Evolutionary conservation across 2,329 filamentous ascomycete genomes (phyloP).

Genomic region (Capronia americana): DNA sequence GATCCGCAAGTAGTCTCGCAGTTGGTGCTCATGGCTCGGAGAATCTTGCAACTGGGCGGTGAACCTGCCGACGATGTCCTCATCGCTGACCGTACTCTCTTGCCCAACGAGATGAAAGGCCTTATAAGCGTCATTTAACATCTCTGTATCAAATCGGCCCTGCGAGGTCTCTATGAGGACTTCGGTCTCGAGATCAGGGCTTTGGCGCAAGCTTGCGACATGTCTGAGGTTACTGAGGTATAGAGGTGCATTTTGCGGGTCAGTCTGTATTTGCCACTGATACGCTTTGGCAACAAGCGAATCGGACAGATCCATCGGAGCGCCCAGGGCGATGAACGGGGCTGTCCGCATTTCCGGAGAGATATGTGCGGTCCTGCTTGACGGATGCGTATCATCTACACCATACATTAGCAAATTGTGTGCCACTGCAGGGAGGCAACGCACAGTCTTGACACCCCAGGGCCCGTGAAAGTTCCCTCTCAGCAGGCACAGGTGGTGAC

Average conservation of each 20-base stretch:
- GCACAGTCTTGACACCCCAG: constrained; percentile 38
- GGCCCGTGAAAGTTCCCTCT: constrained; percentile 32
- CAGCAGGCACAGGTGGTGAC: constrained; percentile 30
- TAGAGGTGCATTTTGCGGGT: constrained; percentile 61
- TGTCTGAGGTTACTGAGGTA: constrained; percentile 71
- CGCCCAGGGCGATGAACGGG: constrained; percentile 68
- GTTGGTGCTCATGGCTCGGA: constrained; percentile 60
- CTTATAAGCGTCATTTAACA: constrained; percentile 64
- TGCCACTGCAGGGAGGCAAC: constrained; percentile 5
- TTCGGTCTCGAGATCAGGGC: constrained; percentile 63
- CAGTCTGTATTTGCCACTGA: constrained; percentile 63
- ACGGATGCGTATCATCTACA: constrained; percentile 46
- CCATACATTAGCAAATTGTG: constrained; percentile 18
- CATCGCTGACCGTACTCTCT: constrained; percentile 59
- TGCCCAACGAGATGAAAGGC: constrained; percentile 62
- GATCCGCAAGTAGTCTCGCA: constrained; percentile 62
- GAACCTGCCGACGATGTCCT: constrained; percentile 65
- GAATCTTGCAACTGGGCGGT: constrained; percentile 64
- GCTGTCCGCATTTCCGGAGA: constrained; percentile 42
- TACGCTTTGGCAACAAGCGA: constrained; percentile 67
- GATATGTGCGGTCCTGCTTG: constrained; percentile 36
- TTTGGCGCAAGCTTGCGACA: constrained; percentile 63
- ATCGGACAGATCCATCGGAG: constrained; percentile 67
- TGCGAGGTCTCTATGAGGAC: constrained; percentile 64
- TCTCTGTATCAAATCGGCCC: constrained; percentile 63